A percentile compares a stretch with the other conserved stretches of the same genome.
Evolutionary conservation across 345 rosid species (phyloP).

Genomic region (Sisymbrium irio): DNA sequence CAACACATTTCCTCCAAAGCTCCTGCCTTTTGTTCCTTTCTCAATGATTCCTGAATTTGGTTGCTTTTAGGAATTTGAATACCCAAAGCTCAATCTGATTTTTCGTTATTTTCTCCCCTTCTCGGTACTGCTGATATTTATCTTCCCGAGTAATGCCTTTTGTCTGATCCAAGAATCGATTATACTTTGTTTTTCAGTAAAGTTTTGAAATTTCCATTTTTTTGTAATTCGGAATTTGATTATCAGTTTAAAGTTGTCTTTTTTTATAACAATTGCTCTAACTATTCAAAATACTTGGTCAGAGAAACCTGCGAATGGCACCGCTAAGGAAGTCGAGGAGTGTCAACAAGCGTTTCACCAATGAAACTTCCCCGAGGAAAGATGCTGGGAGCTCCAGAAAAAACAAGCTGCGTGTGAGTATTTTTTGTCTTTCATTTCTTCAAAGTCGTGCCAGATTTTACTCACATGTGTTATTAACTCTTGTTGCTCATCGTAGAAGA

Average conservation of each 20-base stretch:
- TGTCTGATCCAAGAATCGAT: slow-evolving; percentile 27
- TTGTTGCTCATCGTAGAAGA: slow-evolving; percentile 45
- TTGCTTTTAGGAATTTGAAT: background rate
- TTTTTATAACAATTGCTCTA: background rate
- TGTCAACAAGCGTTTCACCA: slow-evolving; percentile 63
- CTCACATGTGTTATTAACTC: slow-evolving; percentile 24
- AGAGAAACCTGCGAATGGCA: slow-evolving; percentile 49
- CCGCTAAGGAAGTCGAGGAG: slow-evolving; percentile 78
- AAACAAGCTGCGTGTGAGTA: slow-evolving; percentile 61
- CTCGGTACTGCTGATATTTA: slow-evolving; percentile 19
- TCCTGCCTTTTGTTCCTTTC: background rate
- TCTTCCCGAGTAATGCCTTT: slow-evolving; percentile 7
- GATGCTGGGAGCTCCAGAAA: slow-evolving; percentile 54
- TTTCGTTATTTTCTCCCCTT: background rate
- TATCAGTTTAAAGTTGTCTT: background rate
- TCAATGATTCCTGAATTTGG: slow-evolving; percentile 13
- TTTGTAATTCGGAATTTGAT: background rate
- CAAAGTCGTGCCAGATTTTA: slow-evolving; percentile 1
- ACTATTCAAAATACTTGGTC: slow-evolving; percentile 23
- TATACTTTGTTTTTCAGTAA: background rate
- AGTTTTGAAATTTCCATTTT: background rate
- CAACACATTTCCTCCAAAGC: background rate
- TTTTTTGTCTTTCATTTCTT: background rate
- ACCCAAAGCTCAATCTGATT: background rate
- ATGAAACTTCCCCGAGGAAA: slow-evolving; percentile 68